Percentiles rank a stretch among this genome's conserved stretches.
phyloP scores from a whole-genome alignment of 345 rosid genomes.

The Citrus inodora region DNA sequence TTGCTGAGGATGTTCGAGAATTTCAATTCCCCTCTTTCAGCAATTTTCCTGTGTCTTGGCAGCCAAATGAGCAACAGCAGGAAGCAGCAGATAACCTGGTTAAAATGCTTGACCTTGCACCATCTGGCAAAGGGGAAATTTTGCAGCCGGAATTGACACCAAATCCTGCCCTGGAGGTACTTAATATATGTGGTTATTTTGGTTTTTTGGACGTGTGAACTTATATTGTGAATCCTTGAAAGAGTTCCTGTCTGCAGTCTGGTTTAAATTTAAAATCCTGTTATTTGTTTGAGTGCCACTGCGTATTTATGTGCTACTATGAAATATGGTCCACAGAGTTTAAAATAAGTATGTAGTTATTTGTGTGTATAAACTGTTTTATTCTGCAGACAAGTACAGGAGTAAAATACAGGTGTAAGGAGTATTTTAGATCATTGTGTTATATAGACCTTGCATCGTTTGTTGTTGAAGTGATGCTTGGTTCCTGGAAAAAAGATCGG shows the following conservation, averaged over 20 bases:
- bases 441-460: not conserved
- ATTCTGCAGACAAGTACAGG: not conserved
- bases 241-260: not conserved
- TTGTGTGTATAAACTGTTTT: not conserved
- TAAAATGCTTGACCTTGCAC: conserved; percentile 81
- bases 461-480: not conserved
- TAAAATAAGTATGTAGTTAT: not conserved
- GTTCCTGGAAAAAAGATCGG: not conserved
- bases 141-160: conserved; percentile 78
- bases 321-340: not conserved
- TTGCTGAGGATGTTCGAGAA: conserved; percentile 87
- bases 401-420: not conserved
- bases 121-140: conserved; percentile 58
- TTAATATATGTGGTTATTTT: not conserved
- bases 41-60: conserved; percentile 63
- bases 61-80: conserved; percentile 80
- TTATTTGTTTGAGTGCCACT: not conserved
- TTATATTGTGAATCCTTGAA: not conserved
- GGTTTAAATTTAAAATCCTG: not conserved
- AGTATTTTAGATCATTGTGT: not conserved
- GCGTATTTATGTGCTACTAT: not conserved
- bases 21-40: conserved; percentile 82
- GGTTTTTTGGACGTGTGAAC: not conserved
- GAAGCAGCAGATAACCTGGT: conserved; percentile 78
- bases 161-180: conserved; percentile 85